Percentiles rank a stretch among this genome's conserved stretches.
Conservation (phyloP, 108 stramenopile genomes). For the Pseudonitzschia multiseries region DNA sequence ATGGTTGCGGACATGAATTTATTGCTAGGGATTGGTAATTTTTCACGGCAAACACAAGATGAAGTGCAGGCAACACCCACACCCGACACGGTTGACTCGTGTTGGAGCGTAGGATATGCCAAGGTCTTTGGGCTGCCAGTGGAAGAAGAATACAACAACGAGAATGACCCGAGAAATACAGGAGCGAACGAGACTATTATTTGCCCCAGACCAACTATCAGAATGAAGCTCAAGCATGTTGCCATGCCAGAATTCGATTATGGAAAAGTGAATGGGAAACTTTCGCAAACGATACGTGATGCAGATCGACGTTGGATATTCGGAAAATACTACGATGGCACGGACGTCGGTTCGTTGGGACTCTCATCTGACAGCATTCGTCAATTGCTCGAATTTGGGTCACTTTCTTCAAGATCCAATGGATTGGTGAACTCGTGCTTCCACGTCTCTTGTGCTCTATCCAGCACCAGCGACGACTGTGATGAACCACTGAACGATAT, state of each 20-base stretch:
- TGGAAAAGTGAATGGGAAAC: not conserved
- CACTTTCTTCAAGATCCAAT: not conserved
- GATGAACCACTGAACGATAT: not conserved
- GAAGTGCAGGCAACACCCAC: not conserved
- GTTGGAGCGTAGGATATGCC: constrained; percentile 23
- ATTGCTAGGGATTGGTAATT: constrained; percentile 13
- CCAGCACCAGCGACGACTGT: not conserved
- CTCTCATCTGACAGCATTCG: not conserved
- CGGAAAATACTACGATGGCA: constrained; percentile 9
- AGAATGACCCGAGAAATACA: not conserved
- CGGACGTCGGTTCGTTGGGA: not conserved
- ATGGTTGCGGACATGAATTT: constrained; percentile 23
- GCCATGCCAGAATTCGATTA: constrained; percentile 16
- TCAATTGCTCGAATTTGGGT: constrained; percentile 6
- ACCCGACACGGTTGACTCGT: not conserved
- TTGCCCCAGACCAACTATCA: not conserved
- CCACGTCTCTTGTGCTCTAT: not conserved
- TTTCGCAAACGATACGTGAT: not conserved
- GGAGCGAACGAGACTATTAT: no score
- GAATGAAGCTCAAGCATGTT: constrained; percentile 24
- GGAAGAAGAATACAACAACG: constrained; percentile 1
- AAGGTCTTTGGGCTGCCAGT: constrained; percentile 11
- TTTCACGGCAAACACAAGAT: not conserved
- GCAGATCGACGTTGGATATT: constrained; percentile 9
- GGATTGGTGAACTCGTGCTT: not conserved